Evolutionary conservation across 257 asterid species (phyloP), one percentile per base, ranked within the genome.

Genomic region (Nicotiana benthamiana): DNA sequence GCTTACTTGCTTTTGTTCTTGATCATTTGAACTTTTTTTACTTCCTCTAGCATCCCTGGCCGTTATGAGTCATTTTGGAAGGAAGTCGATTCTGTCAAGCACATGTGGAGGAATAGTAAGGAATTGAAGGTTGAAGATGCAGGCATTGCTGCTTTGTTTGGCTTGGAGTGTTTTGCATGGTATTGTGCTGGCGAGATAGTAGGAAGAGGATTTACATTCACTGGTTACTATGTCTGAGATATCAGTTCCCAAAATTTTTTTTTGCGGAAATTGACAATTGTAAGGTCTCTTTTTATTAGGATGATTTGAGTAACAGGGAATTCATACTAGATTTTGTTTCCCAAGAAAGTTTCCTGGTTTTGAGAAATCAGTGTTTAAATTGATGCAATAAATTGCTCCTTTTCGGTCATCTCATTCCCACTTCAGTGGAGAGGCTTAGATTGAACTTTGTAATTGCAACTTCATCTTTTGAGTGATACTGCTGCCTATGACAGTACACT

Each of bases 91-190:
- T 86, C 86, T 27, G 89, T 90, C n/a, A 95, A 93, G 91, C 92
- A 90, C 65, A 46, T 90, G 87, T 95, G 97, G 99, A 95, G 80
- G 89, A 87, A 90, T 84, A 87, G 97, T 86, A 87, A 86, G 77
- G 97, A 95, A 20, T 75, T 95, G 88, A 91, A 88, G 89, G 97
- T 93, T 26, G 97, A 95, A 84, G 94, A 95, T 84, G 97, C 94
- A 79, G 97, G 98, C 80, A 89, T 93, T 77, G 99, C 92, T 74
- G 93, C 99, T 62, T 78, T 95, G 59, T 95, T 95, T n/a, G 98
- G 98, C 72, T 79, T 95, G 0, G 99, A 95, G 83, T 91, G 97
- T 84, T 93, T 86, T 83, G 97, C 97, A n/a, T 95, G 99, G 99
- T 95, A 79, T 83, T 95, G 99, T 82, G 94, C 98, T 26, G 99